phyloP scores from a whole-genome alignment of 2,329 filamentous ascomycete species.

The Cryoendolithus antarcticus region DNA sequence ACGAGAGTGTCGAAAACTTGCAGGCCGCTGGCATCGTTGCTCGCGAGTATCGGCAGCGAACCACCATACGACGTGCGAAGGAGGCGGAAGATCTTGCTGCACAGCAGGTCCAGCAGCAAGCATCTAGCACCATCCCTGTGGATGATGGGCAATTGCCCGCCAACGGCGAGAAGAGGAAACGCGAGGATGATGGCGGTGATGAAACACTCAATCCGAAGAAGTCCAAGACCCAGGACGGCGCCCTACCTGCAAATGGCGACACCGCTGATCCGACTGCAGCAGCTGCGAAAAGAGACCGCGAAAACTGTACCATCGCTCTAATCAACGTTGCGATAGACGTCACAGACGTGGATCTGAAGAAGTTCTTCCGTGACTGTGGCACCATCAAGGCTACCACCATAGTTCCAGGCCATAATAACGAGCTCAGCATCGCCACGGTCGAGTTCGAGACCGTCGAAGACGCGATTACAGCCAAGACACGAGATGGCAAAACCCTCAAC shows the following conservation, averaged over 20 bases:
- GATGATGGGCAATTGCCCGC: conserved; percentile 22
- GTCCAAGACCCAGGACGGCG: conserved; percentile 37
- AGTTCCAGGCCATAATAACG: conserved; percentile 47
- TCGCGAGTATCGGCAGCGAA: conserved; percentile 52
- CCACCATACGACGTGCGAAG: conserved; percentile 51
- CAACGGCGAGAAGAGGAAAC: conserved; percentile 56
- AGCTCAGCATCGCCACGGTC: conserved; percentile 59
- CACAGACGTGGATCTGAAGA: conserved; percentile 60
- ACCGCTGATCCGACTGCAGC: conserved; percentile 24
- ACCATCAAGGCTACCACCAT: conserved; percentile 67
- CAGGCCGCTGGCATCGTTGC: conserved; percentile 62
- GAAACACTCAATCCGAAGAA: conserved; percentile 48
- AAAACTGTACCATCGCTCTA: conserved; percentile 77
- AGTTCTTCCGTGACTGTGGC: conserved; percentile 88
- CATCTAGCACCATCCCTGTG: conserved; percentile 10
- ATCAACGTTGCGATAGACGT: conserved; percentile 60
- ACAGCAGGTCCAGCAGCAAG: conserved; percentile 33
- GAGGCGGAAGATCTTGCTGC: conserved; percentile 55
- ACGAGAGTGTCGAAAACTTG: conserved; percentile 66
- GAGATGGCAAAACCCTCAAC: conserved; percentile 68
- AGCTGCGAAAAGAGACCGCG: conserved; percentile 64
- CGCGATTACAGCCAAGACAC: conserved; percentile 65
- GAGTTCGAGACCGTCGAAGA: conserved; percentile 78
- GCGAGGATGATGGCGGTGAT: conserved; percentile 47
- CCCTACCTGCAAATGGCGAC: conserved; percentile 12